Evolutionary conservation across 768 basidiomycete genomes (phyloP).

Genomic region (Krasilnikovozyma curviuscula): DNA sequence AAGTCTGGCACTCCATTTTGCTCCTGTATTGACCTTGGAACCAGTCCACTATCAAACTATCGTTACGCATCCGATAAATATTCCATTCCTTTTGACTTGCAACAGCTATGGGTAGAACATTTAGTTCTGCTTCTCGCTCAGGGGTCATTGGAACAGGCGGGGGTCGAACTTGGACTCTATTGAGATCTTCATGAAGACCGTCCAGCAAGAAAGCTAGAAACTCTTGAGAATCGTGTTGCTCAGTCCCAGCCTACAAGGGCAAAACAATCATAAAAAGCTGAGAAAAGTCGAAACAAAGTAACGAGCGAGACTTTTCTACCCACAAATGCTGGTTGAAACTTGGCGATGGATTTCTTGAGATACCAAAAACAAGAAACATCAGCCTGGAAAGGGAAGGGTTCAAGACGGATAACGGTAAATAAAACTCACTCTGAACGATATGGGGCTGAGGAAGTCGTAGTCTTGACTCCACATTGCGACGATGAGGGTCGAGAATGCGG

Average conservation of each 20-base stretch:
- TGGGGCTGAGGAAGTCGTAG: slow-evolving; percentile 59
- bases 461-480: slow-evolving; percentile 76
- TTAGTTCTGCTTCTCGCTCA: slow-evolving; percentile 70
- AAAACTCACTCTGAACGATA: slow-evolving; percentile 56
- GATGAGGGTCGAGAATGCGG: slow-evolving; percentile 63
- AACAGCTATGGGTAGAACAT: slow-evolving; percentile 64
- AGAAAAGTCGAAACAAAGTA: background rate
- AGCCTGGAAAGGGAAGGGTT: background rate
- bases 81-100: slow-evolving; percentile 87
- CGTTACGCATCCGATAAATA: slow-evolving; percentile 70
- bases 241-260: slow-evolving; percentile 34
- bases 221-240: slow-evolving; percentile 96
- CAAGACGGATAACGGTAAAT: background rate
- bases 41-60: slow-evolving; percentile 84
- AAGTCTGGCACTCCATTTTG: slow-evolving; percentile 71
- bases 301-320: background rate
- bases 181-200: slow-evolving; percentile 73
- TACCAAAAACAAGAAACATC: slow-evolving; percentile 1
- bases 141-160: slow-evolving; percentile 42
- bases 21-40: slow-evolving; percentile 96
- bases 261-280: background rate
- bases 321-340: slow-evolving; percentile 46
- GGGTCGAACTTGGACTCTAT: slow-evolving; percentile 58
- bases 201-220: slow-evolving; percentile 87
- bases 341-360: slow-evolving; percentile 40